Conservation (phyloP, 2,329 filamentous ascomycete genomes). For the Xylariaceae sp. region DNA sequence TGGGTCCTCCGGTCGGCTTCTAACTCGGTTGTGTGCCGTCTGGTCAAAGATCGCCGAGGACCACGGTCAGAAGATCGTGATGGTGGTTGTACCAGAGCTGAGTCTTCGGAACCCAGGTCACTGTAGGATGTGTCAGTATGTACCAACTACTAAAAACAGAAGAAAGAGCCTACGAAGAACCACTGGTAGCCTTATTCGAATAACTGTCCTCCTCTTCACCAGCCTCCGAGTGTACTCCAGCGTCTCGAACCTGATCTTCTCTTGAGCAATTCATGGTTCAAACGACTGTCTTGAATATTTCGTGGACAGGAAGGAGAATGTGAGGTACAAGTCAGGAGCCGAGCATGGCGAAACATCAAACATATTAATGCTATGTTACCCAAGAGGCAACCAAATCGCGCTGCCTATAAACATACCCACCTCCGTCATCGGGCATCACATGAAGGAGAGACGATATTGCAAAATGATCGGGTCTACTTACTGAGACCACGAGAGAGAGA, state of each 20-base stretch:
- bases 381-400: conserved; percentile 19
- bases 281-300: background rate
- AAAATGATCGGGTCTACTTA: background rate
- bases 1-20: conserved; percentile 11
- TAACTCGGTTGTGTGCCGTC: conserved; percentile 9
- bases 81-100: background rate
- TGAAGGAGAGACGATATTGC: conserved; percentile 1
- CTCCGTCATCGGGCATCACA: conserved; percentile 10
- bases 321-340: background rate
- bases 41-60: conserved; percentile 15
- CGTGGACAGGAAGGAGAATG: background rate
- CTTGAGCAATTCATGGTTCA: conserved; percentile 8
- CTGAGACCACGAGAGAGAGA: background rate
- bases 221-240: background rate
- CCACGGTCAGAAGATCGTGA: conserved; percentile 19
- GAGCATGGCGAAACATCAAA: conserved; percentile 1
- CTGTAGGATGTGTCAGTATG: conserved; percentile 15
- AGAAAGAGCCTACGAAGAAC: conserved; percentile 19
- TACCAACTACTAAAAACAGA: background rate
- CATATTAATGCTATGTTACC: conserved; percentile 6
- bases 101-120: conserved; percentile 11
- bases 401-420: background rate
- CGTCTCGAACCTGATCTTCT: background rate
- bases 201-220: conserved; percentile 14
- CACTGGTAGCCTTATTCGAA: conserved; percentile 22